Percentiles rank a stretch among this genome's conserved stretches.
Conservation (phyloP, 345 rosid species). For the Ceriops tagal region DNA sequence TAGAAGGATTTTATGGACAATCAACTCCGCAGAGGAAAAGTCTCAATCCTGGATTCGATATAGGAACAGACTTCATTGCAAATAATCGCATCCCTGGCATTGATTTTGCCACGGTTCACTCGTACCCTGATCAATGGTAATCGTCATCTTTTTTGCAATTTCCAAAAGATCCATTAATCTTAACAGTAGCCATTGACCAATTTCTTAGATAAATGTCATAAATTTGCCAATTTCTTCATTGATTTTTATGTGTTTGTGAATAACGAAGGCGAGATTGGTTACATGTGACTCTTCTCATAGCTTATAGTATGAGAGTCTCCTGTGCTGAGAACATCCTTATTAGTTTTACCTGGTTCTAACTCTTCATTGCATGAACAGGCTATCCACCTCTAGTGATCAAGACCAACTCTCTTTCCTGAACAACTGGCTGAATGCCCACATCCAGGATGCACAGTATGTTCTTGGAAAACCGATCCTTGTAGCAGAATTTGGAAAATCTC, state of each 20-base stretch:
- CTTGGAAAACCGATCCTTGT: constrained; percentile 29
- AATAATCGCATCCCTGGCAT: constrained; percentile 23
- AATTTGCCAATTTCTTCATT: background rate
- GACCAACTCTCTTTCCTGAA: constrained; percentile 24
- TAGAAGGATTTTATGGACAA: constrained; percentile 32
- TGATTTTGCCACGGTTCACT: constrained; percentile 32
- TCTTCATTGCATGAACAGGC: constrained; percentile 39
- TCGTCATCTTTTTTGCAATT: background rate
- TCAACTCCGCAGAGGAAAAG: constrained; percentile 27
- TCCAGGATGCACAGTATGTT: constrained; percentile 23
- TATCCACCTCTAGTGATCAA: constrained; percentile 45
- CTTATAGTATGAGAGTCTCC: too few species aligned
- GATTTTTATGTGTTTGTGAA: background rate
- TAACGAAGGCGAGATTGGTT: too few species aligned
- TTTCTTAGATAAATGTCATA: too few species aligned
- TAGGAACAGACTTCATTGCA: constrained; percentile 32
- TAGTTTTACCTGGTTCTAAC: too few species aligned
- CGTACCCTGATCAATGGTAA: constrained; percentile 34
- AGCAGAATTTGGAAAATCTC: constrained; percentile 32
- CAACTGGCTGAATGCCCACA: constrained; percentile 31
- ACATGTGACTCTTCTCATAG: too few species aligned
- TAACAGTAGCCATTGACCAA: too few species aligned
- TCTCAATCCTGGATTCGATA: constrained; percentile 19
- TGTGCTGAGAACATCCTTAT: too few species aligned
- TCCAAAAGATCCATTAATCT: background rate